Evolutionary conservation across 352 stramenopile species (phyloP).

Genomic region (Pythium monospermum): DNA sequence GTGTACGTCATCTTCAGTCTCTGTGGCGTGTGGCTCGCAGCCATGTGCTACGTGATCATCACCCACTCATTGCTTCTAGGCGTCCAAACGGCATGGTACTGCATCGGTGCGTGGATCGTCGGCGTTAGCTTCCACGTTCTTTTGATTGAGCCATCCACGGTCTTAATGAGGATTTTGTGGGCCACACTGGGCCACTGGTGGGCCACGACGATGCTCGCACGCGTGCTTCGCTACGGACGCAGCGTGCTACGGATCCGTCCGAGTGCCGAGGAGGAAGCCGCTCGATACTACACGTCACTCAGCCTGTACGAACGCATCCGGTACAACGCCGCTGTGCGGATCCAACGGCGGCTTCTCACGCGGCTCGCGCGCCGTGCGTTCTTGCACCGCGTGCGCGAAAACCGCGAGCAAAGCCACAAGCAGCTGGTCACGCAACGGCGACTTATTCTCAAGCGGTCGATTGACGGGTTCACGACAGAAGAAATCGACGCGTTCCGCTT

Average conservation of each 20-base stretch:
- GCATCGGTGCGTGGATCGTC: conserved; percentile 42
- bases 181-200: conserved; percentile 60
- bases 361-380: conserved; percentile 48
- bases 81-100: conserved; percentile 41
- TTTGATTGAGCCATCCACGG: conserved; percentile 43
- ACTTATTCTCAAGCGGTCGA: conserved; percentile 38
- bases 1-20: conserved; percentile 44
- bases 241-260: conserved; percentile 42
- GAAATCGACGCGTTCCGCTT: conserved; percentile 59
- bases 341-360: conserved; percentile 59
- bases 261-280: conserved; percentile 19
- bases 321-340: conserved; percentile 55
- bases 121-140: conserved; percentile 41
- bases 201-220: conserved; percentile 33
- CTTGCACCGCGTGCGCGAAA: conserved; percentile 34
- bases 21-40: conserved; percentile 33
- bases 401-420: conserved; percentile 41
- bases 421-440: conserved; percentile 31
- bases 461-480: conserved; percentile 58
- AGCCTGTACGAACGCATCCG: conserved; percentile 69
- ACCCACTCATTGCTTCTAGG: conserved; percentile 43
- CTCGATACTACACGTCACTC: conserved; percentile 40
- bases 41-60: conserved; percentile 41
- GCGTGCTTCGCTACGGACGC: conserved; percentile 40
- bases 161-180: conserved; percentile 45